Conservation (phyloP, 768 basidiomycete species). For the Dendrothele bispora region DNA sequence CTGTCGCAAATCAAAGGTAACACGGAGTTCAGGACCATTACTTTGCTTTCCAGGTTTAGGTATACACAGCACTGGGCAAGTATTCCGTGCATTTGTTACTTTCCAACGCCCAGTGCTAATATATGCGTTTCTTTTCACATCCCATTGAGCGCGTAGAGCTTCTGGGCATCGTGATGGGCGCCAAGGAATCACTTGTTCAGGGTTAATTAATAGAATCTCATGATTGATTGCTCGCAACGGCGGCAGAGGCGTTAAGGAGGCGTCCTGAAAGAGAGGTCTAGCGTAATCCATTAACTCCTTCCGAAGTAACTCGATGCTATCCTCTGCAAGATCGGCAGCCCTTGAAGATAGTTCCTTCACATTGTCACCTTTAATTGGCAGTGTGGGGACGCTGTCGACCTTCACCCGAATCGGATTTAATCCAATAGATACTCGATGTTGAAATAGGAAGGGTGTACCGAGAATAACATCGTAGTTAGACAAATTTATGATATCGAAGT, state of each 20-base stretch:
- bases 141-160: conserved; percentile 25
- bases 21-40: conserved; percentile 18
- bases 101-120: conserved; percentile 5
- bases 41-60: conserved; percentile 22
- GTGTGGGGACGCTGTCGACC: background rate
- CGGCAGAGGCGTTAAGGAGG: conserved; percentile 13
- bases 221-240: conserved; percentile 32
- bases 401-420: conserved; percentile 1
- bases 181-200: conserved; percentile 18
- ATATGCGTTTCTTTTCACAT: conserved; percentile 1
- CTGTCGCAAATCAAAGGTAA: conserved; percentile 26
- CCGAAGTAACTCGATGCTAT: conserved; percentile 8
- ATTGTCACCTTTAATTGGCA: conserved; percentile 7
- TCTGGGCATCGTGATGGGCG: conserved; percentile 26
- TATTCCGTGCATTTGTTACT: conserved; percentile 24
- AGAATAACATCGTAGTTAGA: conserved; percentile 22
- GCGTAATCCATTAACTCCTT: conserved; percentile 12
- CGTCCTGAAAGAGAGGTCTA: conserved; percentile 12
- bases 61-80: conserved; percentile 23
- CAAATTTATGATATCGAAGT: conserved; percentile 27
- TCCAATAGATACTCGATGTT: conserved; percentile 9
- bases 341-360: conserved; percentile 1
- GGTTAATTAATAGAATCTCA: conserved; percentile 28
- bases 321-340: conserved; percentile 9
- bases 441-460: conserved; percentile 18